Conservation (phyloP, 306 rosid genomes). For the Rosa lucieae region DNA sequence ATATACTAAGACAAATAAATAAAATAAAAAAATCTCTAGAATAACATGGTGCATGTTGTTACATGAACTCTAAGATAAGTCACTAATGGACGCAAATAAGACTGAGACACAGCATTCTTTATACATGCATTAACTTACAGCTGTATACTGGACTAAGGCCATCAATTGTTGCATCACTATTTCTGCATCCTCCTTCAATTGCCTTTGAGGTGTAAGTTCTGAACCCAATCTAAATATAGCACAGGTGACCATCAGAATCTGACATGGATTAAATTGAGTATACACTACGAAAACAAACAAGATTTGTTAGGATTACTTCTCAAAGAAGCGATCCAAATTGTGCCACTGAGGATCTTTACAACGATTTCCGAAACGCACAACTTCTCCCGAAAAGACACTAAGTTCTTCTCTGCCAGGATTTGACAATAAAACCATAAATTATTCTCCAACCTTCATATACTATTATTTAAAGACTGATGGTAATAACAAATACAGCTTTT, state of each 20-base stretch:
- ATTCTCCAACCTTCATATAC: constrained; percentile 5
- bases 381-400: constrained; percentile 87
- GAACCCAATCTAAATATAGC: constrained; percentile 67
- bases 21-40: background rate
- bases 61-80: background rate
- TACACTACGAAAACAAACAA: constrained; percentile 24
- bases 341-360: constrained; percentile 99
- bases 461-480: constrained; percentile 20
- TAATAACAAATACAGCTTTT: background rate
- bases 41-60: background rate
- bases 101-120: constrained; percentile 3
- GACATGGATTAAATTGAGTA: constrained; percentile 17
- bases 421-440: constrained; percentile 34
- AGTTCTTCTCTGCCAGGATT: constrained; percentile 87
- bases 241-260: constrained; percentile 26
- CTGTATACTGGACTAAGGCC: constrained; percentile 82
- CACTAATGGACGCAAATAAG: background rate
- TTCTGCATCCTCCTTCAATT: constrained; percentile 86
- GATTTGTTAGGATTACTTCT: constrained; percentile 55
- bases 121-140: constrained; percentile 60
- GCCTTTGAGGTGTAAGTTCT: constrained; percentile 75
- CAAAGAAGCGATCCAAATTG: constrained; percentile 88
- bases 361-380: constrained; percentile 98
- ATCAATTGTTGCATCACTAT: constrained; percentile 79
- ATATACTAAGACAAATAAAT: background rate